Evolutionary conservation across 345 rosid species (phyloP).

Genomic region (Heritiera littoralis): DNA sequence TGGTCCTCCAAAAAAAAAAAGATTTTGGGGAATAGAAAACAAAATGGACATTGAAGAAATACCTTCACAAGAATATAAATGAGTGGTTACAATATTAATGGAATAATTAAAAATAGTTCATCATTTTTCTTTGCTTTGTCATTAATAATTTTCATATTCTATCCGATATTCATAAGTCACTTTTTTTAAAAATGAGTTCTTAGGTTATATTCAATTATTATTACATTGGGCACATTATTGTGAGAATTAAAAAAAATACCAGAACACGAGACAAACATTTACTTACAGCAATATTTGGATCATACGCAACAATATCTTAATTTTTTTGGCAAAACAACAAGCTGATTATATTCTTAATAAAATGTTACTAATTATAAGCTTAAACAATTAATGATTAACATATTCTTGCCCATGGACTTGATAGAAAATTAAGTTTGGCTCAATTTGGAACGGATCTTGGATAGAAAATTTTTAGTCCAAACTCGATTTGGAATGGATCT

Average conservation of each 20-base stretch:
- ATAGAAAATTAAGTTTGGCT: too few species aligned
- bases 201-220: neutral
- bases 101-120: neutral
- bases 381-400: neutral
- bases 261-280: too few species aligned
- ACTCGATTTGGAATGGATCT: too few species aligned
- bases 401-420: too few species aligned
- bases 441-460: too few species aligned
- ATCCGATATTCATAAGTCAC: neutral
- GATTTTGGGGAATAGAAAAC: neutral
- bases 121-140: neutral
- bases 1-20: neutral
- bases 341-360: neutral
- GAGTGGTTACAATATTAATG: neutral
- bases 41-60: neutral
- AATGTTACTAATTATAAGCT: neutral
- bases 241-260: neutral
- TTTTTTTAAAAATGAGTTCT: neutral
- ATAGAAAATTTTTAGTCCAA: too few species aligned
- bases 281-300: neutral
- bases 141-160: neutral
- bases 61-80: neutral
- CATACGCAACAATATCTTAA: neutral
- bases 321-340: neutral
- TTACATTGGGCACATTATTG: neutral